Evolutionary conservation across 768 basidiomycete genomes (phyloP), one percentile per base, ranked within the genome.

Genomic region (Tulasnella sp.): DNA sequence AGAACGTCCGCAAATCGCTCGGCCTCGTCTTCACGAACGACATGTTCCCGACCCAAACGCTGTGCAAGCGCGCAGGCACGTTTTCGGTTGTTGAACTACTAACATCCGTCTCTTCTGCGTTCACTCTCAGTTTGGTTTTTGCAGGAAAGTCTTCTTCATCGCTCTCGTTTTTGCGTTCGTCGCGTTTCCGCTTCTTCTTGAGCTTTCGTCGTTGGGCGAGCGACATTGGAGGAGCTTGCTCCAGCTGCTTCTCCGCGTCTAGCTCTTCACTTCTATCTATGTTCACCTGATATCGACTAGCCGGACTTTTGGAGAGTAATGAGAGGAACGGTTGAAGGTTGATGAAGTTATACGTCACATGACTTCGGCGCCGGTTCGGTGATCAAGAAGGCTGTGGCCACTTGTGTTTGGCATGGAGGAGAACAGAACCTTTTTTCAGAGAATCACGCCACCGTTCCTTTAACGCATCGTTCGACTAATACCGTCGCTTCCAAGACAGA

Each of bases 31-130:
- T 93, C n/a, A n/a, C n/a, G 88, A 92, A 99, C 9, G 93, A 88
- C 83, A 99, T 83, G 84, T 99, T 99, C 57, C 97, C 97, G 40
- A 98, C 93, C 97, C 97, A 99, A 70, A 98, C 87, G 5, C 94
- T 96, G 83, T 96, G 91, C 84, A 93, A 90, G 32, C 92, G 73
- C 48, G 71, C 26, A 40, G 67, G 67, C 9, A 42, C 26, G 44
- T 55, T 42, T 11, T 77, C 35, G 18, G 69, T 48, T 11, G 32
- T 6, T n/a, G 61, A 39, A 55, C 74, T 74, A 11, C 69, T 1
- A 40, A 0, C 40, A 46, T 26, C 26, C 61, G 70, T 73, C 32
- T 55, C 73, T 23, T 20, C 69, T 32, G 79, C 75, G 61, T 82
- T 81, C 55, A 83, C 85, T 81, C 84, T 90, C 84, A 90, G 91